Percentiles rank a stretch among this genome's conserved stretches.
Conservation (phyloP, 164 flowering plant species). For the Hamamelis virginiana region DNA sequence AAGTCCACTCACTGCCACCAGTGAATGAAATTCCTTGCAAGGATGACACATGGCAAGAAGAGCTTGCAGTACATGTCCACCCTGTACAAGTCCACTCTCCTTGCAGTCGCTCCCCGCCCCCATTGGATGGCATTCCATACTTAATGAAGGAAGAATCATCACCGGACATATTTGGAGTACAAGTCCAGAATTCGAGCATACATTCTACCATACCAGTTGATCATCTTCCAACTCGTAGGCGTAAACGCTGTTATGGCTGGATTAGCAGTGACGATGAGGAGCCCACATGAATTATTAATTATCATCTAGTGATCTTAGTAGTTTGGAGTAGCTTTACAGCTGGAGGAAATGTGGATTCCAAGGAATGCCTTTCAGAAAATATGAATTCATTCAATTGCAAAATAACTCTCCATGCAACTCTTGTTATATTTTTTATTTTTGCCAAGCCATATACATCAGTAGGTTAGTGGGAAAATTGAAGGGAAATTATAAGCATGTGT, state of each 20-base stretch:
- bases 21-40: neutral
- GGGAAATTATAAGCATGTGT: no score
- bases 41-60: neutral
- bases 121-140: neutral
- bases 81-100: neutral
- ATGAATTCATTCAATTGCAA: no score
- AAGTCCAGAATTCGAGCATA: neutral
- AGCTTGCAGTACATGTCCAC: neutral
- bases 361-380: no score
- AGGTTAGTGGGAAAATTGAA: no score
- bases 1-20: neutral
- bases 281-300: neutral
- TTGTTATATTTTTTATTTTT: no score
- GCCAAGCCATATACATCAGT: no score
- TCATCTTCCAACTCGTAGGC: neutral
- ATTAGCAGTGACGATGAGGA: constrained; percentile 25
- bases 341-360: no score
- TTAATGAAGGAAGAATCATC: neutral
- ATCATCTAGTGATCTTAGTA: neutral
- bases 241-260: constrained; percentile 41
- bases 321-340: no score
- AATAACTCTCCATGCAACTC: no score
- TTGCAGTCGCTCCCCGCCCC: neutral
- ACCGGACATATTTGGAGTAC: neutral
- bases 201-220: neutral